A percentile compares a stretch with the other conserved stretches of the same genome.
These are phyloP conservation scores for Biscogniauxia sp. DNA, from an alignment of 2,329 filamentous ascomycete genomes.

Conservation along the genomic window DNA sequence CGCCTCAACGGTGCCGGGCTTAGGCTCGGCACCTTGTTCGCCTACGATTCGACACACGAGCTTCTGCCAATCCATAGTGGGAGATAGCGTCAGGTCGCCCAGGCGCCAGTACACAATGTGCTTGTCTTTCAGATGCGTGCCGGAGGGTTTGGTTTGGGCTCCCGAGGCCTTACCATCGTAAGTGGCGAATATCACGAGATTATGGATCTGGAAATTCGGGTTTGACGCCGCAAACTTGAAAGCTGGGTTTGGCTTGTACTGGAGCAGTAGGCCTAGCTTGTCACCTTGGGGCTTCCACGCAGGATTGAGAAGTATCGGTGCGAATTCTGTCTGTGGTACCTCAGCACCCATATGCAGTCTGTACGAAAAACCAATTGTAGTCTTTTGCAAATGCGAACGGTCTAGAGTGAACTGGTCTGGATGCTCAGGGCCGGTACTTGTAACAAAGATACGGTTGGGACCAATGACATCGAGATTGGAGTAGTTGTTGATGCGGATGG, in stretches of 20 bases:
- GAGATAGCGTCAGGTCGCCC: constrained; percentile 67
- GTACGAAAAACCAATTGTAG: constrained; percentile 87
- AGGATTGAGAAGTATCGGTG: constrained; percentile 71
- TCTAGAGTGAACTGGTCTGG: constrained; percentile 80
- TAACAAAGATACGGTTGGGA: constrained; percentile 88
- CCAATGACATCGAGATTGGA: constrained; percentile 85
- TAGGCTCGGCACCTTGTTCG: constrained; percentile 68
- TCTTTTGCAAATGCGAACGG: constrained; percentile 67
- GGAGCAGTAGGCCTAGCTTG: constrained; percentile 81
- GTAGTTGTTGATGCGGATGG: constrained; percentile 85
- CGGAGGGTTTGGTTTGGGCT: constrained; percentile 74
- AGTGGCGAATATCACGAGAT: constrained; percentile 70
- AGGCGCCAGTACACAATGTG: constrained; percentile 78
- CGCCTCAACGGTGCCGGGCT: constrained; percentile 76
- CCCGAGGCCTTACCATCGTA: constrained; percentile 67
- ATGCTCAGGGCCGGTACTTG: constrained; percentile 60
- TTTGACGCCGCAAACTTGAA: constrained; percentile 43
- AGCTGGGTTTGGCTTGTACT: constrained; percentile 78
- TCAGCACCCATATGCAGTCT: constrained; percentile 70
- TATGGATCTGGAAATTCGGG: constrained; percentile 61
- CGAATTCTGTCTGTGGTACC: constrained; percentile 49
- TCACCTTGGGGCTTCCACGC: constrained; percentile 81
- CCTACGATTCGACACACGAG: constrained; percentile 78
- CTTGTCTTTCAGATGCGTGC: constrained; percentile 76
- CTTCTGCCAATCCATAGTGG: constrained; percentile 64